These are phyloP conservation scores for Casuarina equisetifolia DNA, from an alignment of 306 rosid genomes.

Conservation along the genomic window DNA sequence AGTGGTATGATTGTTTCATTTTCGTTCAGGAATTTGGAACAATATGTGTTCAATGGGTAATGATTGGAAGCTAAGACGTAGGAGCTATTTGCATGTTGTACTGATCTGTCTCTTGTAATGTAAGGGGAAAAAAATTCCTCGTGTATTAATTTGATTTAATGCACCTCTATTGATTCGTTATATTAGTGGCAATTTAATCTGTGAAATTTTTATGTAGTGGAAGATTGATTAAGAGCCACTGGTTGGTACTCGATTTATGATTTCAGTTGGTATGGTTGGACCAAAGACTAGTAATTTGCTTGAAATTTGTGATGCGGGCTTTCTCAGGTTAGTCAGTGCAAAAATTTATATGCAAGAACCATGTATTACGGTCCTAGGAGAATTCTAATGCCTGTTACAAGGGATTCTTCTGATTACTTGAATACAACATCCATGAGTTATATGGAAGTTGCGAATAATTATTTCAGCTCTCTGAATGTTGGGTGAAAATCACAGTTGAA, in stretches of 20 bases:
- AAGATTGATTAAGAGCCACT: background rate
- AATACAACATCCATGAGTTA: background rate
- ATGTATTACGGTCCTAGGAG: background rate
- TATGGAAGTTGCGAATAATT: background rate
- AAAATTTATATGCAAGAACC: background rate
- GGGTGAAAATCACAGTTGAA: background rate
- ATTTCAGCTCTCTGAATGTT: background rate
- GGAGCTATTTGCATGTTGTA: background rate
- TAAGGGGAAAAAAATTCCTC: background rate
- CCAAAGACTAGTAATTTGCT: background rate
- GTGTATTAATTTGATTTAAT: background rate
- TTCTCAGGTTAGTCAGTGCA: conserved; percentile 1
- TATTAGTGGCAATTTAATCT: background rate
- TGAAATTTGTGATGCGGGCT: background rate
- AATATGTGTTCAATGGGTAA: background rate
- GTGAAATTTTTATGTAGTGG: background rate
- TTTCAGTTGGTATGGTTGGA: background rate
- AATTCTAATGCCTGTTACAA: background rate
- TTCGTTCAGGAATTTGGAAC: background rate
- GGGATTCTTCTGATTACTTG: background rate
- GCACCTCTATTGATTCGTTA: background rate
- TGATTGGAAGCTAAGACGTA: background rate
- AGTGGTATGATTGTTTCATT: background rate
- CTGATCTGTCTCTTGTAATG: background rate
- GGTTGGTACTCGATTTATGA: background rate